A percentile compares a stretch with the other conserved stretches of the same genome.
These are phyloP conservation scores for Rutstroemia sp. DNA, from an alignment of 2,329 filamentous ascomycete species.

Conservation along the genomic window DNA sequence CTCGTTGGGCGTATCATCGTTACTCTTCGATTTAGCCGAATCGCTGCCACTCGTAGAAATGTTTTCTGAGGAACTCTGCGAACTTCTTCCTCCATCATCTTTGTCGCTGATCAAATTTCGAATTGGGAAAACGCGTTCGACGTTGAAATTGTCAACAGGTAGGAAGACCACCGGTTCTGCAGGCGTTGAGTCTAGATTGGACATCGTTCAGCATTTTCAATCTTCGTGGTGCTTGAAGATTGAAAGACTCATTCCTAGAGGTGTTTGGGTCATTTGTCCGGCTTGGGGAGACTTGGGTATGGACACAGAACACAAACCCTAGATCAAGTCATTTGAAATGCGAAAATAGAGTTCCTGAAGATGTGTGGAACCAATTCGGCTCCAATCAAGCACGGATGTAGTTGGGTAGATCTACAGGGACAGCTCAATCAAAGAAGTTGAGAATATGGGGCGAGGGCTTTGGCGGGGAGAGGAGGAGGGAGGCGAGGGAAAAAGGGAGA, in stretches of 20 bases:
- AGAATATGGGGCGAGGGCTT: too few relatives aligned
- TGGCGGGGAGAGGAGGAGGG: too few relatives aligned
- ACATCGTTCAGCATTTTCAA: slow-evolving; percentile 7
- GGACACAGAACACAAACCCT: neutral
- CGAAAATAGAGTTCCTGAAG: neutral
- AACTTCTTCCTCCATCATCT: neutral
- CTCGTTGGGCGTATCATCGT: neutral
- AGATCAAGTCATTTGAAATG: neutral
- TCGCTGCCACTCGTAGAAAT: neutral
- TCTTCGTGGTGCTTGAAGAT: neutral
- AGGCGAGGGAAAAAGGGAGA: too few relatives aligned
- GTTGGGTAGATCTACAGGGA: too few relatives aligned
- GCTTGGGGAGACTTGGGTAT: neutral
- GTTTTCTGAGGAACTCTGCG: neutral
- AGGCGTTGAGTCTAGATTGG: slow-evolving; percentile 3
- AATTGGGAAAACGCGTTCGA: slow-evolving; percentile 23
- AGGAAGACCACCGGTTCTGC: slow-evolving; percentile 15
- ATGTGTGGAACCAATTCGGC: too few relatives aligned
- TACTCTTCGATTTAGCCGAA: neutral
- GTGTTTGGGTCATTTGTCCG: neutral
- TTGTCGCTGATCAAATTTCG: slow-evolving; percentile 15
- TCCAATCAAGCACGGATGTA: too few relatives aligned
- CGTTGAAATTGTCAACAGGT: slow-evolving; percentile 12
- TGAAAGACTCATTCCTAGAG: neutral
- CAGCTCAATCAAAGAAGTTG: too few relatives aligned